Conservation (phyloP, 495 filamentous ascomycete genomes). For the Coniosporium apollinis region DNA sequence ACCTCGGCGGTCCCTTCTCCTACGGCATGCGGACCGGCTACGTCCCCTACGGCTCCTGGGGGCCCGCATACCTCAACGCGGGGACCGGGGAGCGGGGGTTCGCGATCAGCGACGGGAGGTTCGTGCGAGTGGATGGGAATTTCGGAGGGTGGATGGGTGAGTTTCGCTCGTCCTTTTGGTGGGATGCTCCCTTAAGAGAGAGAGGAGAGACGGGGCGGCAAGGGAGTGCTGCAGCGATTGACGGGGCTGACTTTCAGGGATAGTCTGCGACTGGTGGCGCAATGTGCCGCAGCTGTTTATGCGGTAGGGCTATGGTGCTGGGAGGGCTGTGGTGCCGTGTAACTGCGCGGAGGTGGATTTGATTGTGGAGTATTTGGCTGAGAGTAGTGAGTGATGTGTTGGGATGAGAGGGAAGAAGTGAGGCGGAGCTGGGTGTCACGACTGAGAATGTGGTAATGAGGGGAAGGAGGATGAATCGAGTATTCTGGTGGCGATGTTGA, state of each 20-base stretch:
- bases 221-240: no score
- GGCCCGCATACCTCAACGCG: conserved; percentile 27
- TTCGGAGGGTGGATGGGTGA: conserved; percentile 39
- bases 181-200: no score
- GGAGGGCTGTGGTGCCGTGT: no score
- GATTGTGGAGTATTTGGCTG: background rate
- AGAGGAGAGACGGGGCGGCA: no score
- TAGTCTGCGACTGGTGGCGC: background rate
- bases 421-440: no score
- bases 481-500: no score
- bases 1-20: conserved; percentile 19
- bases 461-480: no score
- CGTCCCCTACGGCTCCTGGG: conserved; percentile 17
- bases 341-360: background rate
- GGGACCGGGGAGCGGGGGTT: conserved; percentile 24
- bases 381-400: conserved; percentile 23
- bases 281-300: background rate
- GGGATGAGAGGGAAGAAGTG: conserved; percentile 24
- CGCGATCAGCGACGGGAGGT: conserved; percentile 21
- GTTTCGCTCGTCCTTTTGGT: no score
- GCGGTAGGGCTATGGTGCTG: no score
- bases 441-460: no score
- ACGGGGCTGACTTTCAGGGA: no score
- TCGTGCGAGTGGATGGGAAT: conserved; percentile 23
- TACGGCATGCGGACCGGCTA: conserved; percentile 23